Evolutionary conservation across 495 filamentous ascomycete genomes (phyloP).

Genomic region (Xylaria scruposa): DNA sequence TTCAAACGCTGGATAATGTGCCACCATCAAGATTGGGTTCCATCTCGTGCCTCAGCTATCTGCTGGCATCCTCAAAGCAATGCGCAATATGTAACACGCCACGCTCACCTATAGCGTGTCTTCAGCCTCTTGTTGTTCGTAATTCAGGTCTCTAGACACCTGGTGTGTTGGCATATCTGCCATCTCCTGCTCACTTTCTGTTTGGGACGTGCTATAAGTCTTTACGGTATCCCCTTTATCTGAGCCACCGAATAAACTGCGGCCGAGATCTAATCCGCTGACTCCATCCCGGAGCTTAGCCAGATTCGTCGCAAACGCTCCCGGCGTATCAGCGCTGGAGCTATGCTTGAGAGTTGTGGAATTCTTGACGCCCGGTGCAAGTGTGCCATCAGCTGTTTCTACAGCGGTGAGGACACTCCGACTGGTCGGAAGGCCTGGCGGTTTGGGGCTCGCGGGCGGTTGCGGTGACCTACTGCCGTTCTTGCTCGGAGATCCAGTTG

Average conservation of each 20-base stretch:
- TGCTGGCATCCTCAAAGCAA: neutral
- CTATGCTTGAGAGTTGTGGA: constrained; percentile 48
- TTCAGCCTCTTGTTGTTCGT: constrained; percentile 4
- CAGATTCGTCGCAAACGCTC: constrained; percentile 45
- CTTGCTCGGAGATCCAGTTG: constrained; percentile 29
- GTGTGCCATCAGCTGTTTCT: constrained; percentile 47
- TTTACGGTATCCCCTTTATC: constrained; percentile 11
- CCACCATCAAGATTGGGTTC: neutral
- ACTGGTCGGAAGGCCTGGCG: constrained; percentile 43
- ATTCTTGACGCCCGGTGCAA: constrained; percentile 42
- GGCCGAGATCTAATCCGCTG: constrained; percentile 51
- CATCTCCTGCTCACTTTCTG: constrained; percentile 39
- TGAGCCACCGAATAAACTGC: constrained; percentile 33
- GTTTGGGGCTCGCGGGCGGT: constrained; percentile 42
- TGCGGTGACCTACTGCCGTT: constrained; percentile 31
- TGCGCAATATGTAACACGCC: neutral
- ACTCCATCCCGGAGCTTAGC: constrained; percentile 56
- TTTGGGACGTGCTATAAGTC: neutral
- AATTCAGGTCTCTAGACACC: neutral
- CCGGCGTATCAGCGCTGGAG: constrained; percentile 47
- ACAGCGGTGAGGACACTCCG: constrained; percentile 52
- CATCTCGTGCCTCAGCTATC: neutral
- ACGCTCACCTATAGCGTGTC: neutral
- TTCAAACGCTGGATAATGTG: neutral
- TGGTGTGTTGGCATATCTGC: constrained; percentile 33